phyloP scores from a whole-genome alignment of 2,329 filamentous ascomycete genomes.

The Venturia asperata region DNA sequence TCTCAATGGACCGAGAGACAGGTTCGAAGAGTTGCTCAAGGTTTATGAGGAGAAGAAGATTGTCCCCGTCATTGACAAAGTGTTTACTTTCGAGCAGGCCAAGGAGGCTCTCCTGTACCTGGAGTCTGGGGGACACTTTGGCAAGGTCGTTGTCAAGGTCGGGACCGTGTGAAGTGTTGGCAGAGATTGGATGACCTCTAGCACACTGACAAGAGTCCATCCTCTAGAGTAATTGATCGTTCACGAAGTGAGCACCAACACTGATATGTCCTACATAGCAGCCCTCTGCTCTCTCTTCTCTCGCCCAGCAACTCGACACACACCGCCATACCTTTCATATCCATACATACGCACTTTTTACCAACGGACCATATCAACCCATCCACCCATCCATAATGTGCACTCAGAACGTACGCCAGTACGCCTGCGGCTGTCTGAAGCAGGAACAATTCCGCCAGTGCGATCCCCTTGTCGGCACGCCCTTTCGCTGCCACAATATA shows the following conservation, averaged over 20 bases:
- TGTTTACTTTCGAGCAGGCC: slow-evolving; percentile 46
- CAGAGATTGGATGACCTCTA: neutral
- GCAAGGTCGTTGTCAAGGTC: slow-evolving; percentile 33
- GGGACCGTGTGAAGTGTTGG: neutral
- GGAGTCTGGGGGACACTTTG: slow-evolving; percentile 45
- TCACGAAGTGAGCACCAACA: neutral
- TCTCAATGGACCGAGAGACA: slow-evolving; percentile 48
- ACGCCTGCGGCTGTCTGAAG: too few species aligned
- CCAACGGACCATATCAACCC: too few species aligned
- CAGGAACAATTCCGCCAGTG: too few species aligned
- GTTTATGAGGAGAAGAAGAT: slow-evolving; percentile 54
- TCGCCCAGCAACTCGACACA: too few species aligned
- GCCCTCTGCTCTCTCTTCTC: neutral
- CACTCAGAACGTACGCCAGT: too few species aligned
- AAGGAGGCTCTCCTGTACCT: slow-evolving; percentile 46
- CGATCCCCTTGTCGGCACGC: too few species aligned
- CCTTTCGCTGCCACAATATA: too few species aligned
- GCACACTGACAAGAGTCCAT: neutral
- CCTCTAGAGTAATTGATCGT: neutral
- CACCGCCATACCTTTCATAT: too few species aligned
- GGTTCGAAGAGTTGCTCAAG: slow-evolving; percentile 53
- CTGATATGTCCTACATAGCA: neutral
- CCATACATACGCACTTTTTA: too few species aligned
- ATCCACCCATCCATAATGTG: too few species aligned
- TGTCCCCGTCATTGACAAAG: slow-evolving; percentile 53